These are phyloP conservation scores for Aphanomyces stellatus DNA, from an alignment of 352 stramenopile species.

Conservation along the genomic window DNA sequence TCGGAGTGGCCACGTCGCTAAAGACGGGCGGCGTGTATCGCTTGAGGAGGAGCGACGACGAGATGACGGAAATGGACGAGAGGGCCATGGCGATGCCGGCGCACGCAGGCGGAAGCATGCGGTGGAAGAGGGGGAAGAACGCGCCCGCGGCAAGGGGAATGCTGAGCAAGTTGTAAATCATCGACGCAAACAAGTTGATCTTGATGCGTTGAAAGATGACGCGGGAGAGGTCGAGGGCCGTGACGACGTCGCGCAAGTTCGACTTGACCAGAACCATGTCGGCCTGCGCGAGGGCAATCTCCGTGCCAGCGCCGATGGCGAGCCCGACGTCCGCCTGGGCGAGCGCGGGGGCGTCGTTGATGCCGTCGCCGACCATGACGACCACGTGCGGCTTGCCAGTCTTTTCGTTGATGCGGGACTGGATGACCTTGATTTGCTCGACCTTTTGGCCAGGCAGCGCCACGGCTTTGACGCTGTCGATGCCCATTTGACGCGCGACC, in stretches of 20 bases:
- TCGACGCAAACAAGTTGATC: slow-evolving; percentile 83
- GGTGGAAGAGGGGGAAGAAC: slow-evolving; percentile 78
- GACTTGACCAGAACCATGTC: slow-evolving; percentile 87
- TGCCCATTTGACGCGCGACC: slow-evolving; percentile 84
- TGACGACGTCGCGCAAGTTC: slow-evolving; percentile 72
- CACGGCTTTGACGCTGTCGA: slow-evolving; percentile 80
- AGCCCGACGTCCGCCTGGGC: slow-evolving; percentile 89
- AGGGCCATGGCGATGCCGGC: slow-evolving; percentile 83
- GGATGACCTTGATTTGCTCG: slow-evolving; percentile 80
- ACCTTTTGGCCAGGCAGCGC: slow-evolving; percentile 93
- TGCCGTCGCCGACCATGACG: slow-evolving; percentile 90
- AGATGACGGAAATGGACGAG: slow-evolving; percentile 79
- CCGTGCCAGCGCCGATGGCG: slow-evolving; percentile 86
- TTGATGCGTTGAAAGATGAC: slow-evolving; percentile 76
- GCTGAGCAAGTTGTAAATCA: slow-evolving; percentile 78
- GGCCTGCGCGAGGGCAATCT: slow-evolving; percentile 80
- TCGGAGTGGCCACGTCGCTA: background rate
- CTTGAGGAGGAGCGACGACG: slow-evolving; percentile 81
- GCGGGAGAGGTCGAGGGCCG: slow-evolving; percentile 70
- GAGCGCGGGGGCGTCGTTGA: slow-evolving; percentile 93
- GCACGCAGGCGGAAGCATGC: slow-evolving; percentile 75
- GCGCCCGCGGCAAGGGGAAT: slow-evolving; percentile 78
- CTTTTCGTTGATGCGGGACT: slow-evolving; percentile 55
- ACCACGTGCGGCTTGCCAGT: slow-evolving; percentile 77
- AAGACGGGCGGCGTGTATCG: slow-evolving; percentile 41